Base-by-base conservation (phyloP, 2,329 filamentous ascomycete genomes). In the Hymenoscyphus salicellus region DNA sequence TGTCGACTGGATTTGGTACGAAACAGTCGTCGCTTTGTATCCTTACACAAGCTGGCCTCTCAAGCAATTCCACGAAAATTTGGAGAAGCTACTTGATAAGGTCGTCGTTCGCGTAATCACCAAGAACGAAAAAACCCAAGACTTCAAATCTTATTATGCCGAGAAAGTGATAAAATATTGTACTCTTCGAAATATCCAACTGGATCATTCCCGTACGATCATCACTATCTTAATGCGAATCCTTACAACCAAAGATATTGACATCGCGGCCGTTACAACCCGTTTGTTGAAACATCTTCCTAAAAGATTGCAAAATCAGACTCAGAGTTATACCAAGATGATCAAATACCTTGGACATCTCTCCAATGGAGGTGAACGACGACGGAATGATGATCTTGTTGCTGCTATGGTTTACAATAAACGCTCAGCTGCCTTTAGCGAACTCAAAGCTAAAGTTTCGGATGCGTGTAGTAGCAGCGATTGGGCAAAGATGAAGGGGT, bases 61-160 rank as follows among this genome's bases (percentile, higher is more conserved):
- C 23, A 16, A 65, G 36, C 66, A 68, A 23, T 70, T 72, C 46
- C 49, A 67, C 16, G 33, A 56, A 10, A 71, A 70, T 32, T 41
- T 71, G 26, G 70, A 70, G 33, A 71, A 69, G 52, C 65, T 71
- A 2, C 69, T 71, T 14, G 68, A 69, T 43, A 71, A 71, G 55
- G 66, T 52, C 20, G 38, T 71, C 14, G 43, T 71, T 33, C 62
- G 63, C 2, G 63, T 70, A 2, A 46, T 70, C 20, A 70, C 67
- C 6, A 70, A 70, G 60, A 70, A 67, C 55, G 70, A 71, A 38
- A 56, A 62, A 8, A 6, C 6, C 16, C 3, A 20, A 11, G 20
- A 49, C n/a, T 4, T 11, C 1, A 49, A 49, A 49, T 49, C 43
- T 7, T 1, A 7, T 23, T 8, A 8, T 49, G n/a, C 43, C 10